Percentiles rank a stretch among this genome's conserved stretches.
Evolutionary conservation across 768 basidiomycete species (phyloP).

Genomic region (Mycena maculata): DNA sequence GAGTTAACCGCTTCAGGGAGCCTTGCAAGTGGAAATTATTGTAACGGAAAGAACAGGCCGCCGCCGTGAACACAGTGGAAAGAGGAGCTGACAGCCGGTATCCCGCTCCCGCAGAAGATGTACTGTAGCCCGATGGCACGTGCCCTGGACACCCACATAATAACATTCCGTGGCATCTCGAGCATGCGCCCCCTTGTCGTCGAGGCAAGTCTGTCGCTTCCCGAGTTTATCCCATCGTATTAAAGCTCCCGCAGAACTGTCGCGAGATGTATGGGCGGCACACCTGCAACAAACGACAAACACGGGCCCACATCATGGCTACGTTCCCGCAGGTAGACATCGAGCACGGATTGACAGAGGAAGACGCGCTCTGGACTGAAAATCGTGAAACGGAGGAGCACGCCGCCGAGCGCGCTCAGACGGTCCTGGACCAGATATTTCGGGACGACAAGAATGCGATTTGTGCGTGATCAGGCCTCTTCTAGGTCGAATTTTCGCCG

Average conservation of each 20-base stretch:
- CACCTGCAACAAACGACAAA: constrained; percentile 76
- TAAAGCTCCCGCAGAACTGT: constrained; percentile 57
- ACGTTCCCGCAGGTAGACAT: constrained; percentile 65
- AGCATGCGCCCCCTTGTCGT: constrained; percentile 55
- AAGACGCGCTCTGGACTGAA: constrained; percentile 70
- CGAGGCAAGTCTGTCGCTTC: constrained; percentile 58
- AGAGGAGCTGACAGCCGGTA: constrained; percentile 52
- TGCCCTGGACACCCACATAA: constrained; percentile 66
- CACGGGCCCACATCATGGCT: constrained; percentile 57
- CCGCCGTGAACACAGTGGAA: constrained; percentile 60
- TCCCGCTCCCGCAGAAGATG: constrained; percentile 65
- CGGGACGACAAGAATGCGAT: constrained; percentile 51
- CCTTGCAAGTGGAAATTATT: too few species aligned
- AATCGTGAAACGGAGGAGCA: constrained; percentile 66
- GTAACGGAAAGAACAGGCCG: constrained; percentile 70
- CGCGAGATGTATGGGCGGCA: constrained; percentile 76
- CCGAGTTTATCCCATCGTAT: background rate
- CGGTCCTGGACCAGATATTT: constrained; percentile 69
- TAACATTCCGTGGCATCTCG: constrained; percentile 59
- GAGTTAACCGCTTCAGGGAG: too few species aligned
- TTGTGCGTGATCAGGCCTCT: constrained; percentile 57
- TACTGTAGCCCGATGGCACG: constrained; percentile 76
- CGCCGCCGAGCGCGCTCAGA: constrained; percentile 58
- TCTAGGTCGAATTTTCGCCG: background rate
- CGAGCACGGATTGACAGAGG: constrained; percentile 69